These are phyloP conservation scores for Diaporthe amygdali DNA, from an alignment of 2,329 filamentous ascomycete species.

Conservation along the genomic window DNA sequence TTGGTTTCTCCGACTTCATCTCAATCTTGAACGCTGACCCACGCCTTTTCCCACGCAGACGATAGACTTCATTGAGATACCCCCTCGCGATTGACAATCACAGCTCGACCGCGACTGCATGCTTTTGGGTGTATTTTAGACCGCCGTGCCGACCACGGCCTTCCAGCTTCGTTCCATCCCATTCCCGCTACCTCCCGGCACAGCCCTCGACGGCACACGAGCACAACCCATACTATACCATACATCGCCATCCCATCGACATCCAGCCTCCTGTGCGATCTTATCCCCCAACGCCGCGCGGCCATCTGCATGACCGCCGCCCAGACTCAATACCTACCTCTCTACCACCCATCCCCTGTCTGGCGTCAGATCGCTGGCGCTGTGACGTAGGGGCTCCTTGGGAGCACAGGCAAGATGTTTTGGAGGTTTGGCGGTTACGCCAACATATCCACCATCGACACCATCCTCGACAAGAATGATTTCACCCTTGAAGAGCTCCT, in stretches of 20 bases:
- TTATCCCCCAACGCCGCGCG: background rate
- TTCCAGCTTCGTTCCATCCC: background rate
- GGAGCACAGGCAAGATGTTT: conserved; percentile 77
- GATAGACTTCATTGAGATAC: conserved; percentile 26
- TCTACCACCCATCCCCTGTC: conserved; percentile 17
- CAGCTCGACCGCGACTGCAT: conserved; percentile 17
- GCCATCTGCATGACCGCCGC: conserved; percentile 22
- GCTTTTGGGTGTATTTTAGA: conserved; percentile 20
- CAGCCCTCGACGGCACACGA: background rate
- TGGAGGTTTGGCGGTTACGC: conserved; percentile 99
- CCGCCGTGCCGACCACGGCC: conserved; percentile 11
- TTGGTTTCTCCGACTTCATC: conserved; percentile 18
- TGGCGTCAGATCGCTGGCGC: conserved; percentile 30
- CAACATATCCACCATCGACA: conserved; percentile 95
- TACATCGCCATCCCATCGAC: conserved; percentile 3
- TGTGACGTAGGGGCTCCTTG: conserved; percentile 31
- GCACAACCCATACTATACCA: background rate
- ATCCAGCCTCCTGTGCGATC: background rate
- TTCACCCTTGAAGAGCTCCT: conserved; percentile 95
- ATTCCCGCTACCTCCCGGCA: background rate
- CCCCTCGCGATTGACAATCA: conserved; percentile 15
- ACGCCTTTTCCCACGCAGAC: conserved; percentile 15
- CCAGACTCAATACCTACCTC: conserved; percentile 3
- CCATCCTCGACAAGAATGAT: conserved; percentile 94
- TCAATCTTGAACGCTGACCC: conserved; percentile 15